Conservation (phyloP, 805 yeast species). For the Pachysolen tannophilus region DNA sequence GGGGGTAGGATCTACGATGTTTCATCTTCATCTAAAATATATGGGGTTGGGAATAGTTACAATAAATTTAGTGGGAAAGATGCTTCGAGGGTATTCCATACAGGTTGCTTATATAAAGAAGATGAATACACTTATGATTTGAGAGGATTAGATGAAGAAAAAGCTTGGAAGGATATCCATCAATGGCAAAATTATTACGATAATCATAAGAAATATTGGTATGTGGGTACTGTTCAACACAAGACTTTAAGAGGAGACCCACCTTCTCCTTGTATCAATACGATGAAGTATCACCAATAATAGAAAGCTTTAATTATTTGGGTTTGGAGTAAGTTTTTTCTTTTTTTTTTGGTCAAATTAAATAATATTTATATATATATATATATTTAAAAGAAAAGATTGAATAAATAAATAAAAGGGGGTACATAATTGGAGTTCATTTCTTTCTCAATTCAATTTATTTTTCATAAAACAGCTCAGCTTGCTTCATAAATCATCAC, state of each 20-base stretch:
- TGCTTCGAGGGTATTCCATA: conserved; percentile 59
- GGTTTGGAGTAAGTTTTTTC: neutral
- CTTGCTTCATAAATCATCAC: too few species aligned
- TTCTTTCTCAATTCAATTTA: too few species aligned
- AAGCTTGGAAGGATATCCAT: conserved; percentile 29
- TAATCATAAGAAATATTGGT: conserved; percentile 46
- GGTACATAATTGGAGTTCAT: too few species aligned
- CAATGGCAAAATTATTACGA: conserved; percentile 49
- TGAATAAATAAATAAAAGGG: neutral
- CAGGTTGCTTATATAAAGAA: conserved; percentile 52
- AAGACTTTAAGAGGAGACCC: conserved; percentile 36
- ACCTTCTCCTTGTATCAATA: conserved; percentile 41
- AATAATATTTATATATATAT: conserved; percentile 8
- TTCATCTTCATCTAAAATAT: conserved; percentile 35
- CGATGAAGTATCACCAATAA: conserved; percentile 12
- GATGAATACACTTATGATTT: conserved; percentile 61
- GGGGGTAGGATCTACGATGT: conserved; percentile 64
- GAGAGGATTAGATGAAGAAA: conserved; percentile 38
- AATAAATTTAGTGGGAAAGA: conserved; percentile 54
- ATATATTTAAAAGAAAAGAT: conserved; percentile 5
- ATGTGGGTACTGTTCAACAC: conserved; percentile 48
- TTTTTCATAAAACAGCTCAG: too few species aligned
- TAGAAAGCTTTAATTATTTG: too few species aligned
- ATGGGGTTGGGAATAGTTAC: conserved; percentile 56
- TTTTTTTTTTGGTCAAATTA: neutral